A percentile compares a stretch with the other conserved stretches of the same genome.
Conservation (phyloP, 495 filamentous ascomycete species). For the Hypoxylon fuscum region DNA sequence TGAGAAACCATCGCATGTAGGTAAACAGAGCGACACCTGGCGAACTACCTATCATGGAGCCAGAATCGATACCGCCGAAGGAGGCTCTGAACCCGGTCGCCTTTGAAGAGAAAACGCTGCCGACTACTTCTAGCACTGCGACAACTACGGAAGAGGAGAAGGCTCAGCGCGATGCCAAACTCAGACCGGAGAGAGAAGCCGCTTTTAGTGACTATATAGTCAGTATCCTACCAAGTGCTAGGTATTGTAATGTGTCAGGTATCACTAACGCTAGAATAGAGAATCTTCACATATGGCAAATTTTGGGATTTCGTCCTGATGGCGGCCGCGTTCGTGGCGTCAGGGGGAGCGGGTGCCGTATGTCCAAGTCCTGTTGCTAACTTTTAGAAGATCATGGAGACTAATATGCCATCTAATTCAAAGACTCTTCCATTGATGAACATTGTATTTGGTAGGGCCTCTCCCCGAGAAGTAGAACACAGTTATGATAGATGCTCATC, state of each 20-base stretch:
- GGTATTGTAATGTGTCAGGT: neutral
- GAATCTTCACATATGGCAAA: conserved; percentile 56
- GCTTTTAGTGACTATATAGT: conserved; percentile 51
- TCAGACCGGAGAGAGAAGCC: conserved; percentile 54
- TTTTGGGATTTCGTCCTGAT: conserved; percentile 53
- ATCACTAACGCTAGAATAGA: conserved; percentile 33
- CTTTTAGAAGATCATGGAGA: neutral
- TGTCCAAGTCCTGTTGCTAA: conserved; percentile 7
- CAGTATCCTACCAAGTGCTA: conserved; percentile 8
- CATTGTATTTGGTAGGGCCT: conserved; percentile 41
- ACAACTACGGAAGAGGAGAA: conserved; percentile 33
- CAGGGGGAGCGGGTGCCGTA: conserved; percentile 43
- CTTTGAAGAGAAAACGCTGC: conserved; percentile 21
- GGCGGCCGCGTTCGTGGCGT: conserved; percentile 41
- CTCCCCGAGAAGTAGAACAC: neutral
- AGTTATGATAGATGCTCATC: conserved; percentile 25
- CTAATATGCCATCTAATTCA: conserved; percentile 4
- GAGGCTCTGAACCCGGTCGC: conserved; percentile 9
- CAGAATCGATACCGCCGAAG: conserved; percentile 24
- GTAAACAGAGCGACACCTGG: neutral
- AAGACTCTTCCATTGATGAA: conserved; percentile 44
- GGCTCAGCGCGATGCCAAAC: conserved; percentile 41
- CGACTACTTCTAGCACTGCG: conserved; percentile 11
- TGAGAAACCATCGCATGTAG: conserved; percentile 1
- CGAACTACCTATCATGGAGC: conserved; percentile 13